phyloP scores from a whole-genome alignment of 805 yeast genomes.

The Cyberlindnera maclurae region DNA sequence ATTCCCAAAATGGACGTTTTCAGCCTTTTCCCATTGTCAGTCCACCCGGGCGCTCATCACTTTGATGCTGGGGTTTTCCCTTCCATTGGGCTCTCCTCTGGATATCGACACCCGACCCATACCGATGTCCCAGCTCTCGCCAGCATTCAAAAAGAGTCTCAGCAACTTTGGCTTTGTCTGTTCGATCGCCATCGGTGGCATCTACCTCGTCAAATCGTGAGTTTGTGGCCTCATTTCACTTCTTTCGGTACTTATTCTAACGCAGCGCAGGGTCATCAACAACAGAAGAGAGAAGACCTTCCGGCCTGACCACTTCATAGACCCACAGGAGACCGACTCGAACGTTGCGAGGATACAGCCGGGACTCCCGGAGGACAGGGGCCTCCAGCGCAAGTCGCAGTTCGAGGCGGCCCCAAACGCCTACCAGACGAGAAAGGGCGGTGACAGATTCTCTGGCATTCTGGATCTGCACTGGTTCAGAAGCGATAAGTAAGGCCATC shows the following conservation, averaged over 20 bases:
- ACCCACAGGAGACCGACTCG: constrained; percentile 6
- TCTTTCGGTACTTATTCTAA: neutral
- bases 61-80: too few species aligned
- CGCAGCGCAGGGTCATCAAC: constrained; percentile 22
- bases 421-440: constrained; percentile 48
- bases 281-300: constrained; percentile 30
- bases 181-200: constrained; percentile 23
- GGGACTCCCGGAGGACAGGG: constrained; percentile 40
- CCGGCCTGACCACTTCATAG: constrained; percentile 25
- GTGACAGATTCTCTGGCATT: constrained; percentile 37
- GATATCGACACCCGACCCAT: too few species aligned
- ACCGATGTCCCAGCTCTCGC: constrained; percentile 11
- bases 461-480: constrained; percentile 20
- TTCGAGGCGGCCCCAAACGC: constrained; percentile 65
- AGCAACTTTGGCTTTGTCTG: constrained; percentile 20
- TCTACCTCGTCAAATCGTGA: constrained; percentile 24
- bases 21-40: too few species aligned
- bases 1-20: too few species aligned
- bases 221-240: constrained; percentile 5
- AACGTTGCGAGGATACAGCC: constrained; percentile 39
- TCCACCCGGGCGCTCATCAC: too few species aligned
- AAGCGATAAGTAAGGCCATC: constrained; percentile 4
- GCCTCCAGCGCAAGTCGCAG: constrained; percentile 43
- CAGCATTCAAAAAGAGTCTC: constrained; percentile 16
- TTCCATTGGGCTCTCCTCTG: too few species aligned